Evolutionary conservation across 257 asterid species (phyloP).

Genomic region (Phtheirospermum japonicum): DNA sequence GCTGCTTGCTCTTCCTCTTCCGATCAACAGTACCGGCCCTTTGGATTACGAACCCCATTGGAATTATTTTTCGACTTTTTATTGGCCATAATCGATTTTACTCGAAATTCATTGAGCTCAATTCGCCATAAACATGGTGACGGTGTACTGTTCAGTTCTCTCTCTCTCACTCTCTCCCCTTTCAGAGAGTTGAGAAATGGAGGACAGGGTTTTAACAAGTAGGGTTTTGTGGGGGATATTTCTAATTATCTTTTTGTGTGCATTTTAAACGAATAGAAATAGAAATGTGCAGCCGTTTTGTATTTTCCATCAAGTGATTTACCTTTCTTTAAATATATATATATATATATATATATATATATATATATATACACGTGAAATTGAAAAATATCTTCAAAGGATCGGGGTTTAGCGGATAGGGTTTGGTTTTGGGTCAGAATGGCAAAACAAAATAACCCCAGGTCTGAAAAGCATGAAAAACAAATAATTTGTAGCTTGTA

Average conservation of each 20-base stretch:
- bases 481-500: too few relatives aligned
- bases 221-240: slow-evolving; percentile 52
- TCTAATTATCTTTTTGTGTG: slow-evolving; percentile 18
- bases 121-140: slow-evolving; percentile 32
- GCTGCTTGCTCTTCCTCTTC: slow-evolving; percentile 38
- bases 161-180: slow-evolving; percentile 15
- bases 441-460: too few relatives aligned
- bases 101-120: slow-evolving; percentile 25
- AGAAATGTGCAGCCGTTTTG: background rate
- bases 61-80: slow-evolving; percentile 30
- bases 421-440: too few relatives aligned
- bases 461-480: too few relatives aligned
- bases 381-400: too few relatives aligned
- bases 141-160: slow-evolving; percentile 28
- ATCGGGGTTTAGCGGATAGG: too few relatives aligned
- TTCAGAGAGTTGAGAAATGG: slow-evolving; percentile 33
- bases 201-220: slow-evolving; percentile 52
- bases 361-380: too few relatives aligned
- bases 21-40: slow-evolving; percentile 19
- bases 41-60: slow-evolving; percentile 27
- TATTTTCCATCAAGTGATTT: background rate
- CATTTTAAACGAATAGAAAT: too few relatives aligned
- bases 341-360: too few relatives aligned
- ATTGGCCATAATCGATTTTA: slow-evolving; percentile 40
- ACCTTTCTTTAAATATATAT: too few relatives aligned